Evolutionary conservation across 805 yeast species (phyloP).

Genomic region (Schizosaccharomyces octosporus): DNA sequence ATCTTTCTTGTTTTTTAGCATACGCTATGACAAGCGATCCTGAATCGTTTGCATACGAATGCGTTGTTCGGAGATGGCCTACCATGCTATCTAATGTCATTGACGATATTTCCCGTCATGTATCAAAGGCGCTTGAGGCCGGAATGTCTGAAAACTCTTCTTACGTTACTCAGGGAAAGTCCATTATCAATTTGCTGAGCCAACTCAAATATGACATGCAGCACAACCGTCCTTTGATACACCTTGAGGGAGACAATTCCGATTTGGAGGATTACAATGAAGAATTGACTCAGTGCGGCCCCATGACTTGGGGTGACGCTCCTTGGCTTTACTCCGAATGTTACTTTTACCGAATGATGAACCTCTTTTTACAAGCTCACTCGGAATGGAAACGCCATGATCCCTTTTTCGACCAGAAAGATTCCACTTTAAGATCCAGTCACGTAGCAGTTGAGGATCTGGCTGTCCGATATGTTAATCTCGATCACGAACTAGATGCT

Average conservation of each 20-base stretch:
- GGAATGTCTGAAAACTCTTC: background rate
- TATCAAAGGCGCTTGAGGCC: background rate
- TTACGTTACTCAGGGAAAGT: background rate
- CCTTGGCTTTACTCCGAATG: conserved; percentile 86
- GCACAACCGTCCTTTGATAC: background rate
- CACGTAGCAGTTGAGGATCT: conserved; percentile 57
- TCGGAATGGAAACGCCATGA: conserved; percentile 35
- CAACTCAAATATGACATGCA: background rate
- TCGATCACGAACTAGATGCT: conserved; percentile 11
- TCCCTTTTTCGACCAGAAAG: conserved; percentile 45
- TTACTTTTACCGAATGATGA: conserved; percentile 39
- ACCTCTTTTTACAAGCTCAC: conserved; percentile 12
- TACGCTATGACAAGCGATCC: background rate
- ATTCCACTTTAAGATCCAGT: conserved; percentile 51
- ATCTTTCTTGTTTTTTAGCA: background rate
- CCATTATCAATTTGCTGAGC: background rate
- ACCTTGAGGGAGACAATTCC: background rate
- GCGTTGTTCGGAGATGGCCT: background rate
- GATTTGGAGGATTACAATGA: conserved; percentile 32
- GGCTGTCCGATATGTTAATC: conserved; percentile 33
- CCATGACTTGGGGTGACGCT: conserved; percentile 49
- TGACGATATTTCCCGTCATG: background rate
- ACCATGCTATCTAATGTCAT: background rate
- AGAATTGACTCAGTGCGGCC: conserved; percentile 17
- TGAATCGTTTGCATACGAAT: background rate